Base-by-base conservation (phyloP, 495 filamentous ascomycete genomes). In the Penicillium diatomitis region DNA sequence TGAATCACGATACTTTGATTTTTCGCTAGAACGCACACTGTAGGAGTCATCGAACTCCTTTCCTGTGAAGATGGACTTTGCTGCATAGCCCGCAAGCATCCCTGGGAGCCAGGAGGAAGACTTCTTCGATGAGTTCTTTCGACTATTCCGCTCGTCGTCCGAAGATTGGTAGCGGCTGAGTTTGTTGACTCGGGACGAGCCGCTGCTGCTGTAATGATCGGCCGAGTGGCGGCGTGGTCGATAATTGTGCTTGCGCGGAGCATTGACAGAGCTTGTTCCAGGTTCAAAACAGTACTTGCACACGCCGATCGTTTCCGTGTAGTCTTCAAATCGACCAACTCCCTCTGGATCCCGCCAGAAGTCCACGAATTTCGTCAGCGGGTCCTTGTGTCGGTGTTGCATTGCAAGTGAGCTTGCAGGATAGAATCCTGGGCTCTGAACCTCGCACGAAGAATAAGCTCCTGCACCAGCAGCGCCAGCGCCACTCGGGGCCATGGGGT, bases 251-350 rank as follows among this genome's bases (percentile, higher is more conserved):
- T 74, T 79, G 50, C 84, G 71, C 35, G 84, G 84, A 3, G 84
- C 84, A 57, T 87, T 71, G 32, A 61, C 48, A n/a, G 76, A 73
- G 30, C 66, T 73, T 3, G 79, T 76, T 5, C 77, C 74, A 3
- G 84, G 82, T 27, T 82, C 77, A 52, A 88, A 88, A 55, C 84
- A 88, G 48, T 79, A 65, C 50, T 69, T 75, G 64, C 84, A 88
- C 5, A 86, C 75, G 12, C 84, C 84, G 43, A 84, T 85, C 43
- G 77, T 71, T 57, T 88, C 82, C 3, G 83, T 84, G 52, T 87
- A 88, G 55, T 85, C 82, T 61, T 88, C 84, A 56, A 83, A 87
- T 51, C 77, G 77, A 5, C 73, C 78, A 3, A 87, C 81, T 8
- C 78, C 84, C 53, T 88, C 80, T 2, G 78, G 72, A 49, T 86